Evolutionary conservation across 1,284 basidiomycete species (phyloP).

Genomic region (Boletus subluridellus): DNA sequence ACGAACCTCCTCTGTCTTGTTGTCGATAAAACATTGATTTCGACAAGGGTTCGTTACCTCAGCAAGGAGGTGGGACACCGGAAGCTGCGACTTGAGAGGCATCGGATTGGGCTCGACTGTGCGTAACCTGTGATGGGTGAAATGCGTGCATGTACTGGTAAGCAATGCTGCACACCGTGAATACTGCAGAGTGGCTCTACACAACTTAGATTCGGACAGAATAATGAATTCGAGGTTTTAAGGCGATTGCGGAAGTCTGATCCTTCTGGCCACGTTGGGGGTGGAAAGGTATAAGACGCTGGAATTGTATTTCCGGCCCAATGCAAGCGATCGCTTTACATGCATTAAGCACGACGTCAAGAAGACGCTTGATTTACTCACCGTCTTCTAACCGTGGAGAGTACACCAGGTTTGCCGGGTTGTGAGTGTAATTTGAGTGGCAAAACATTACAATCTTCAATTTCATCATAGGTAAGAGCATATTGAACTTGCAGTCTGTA

Average conservation of each 20-base stretch:
- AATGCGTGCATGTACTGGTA: slow-evolving; percentile 15
- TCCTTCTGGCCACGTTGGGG: slow-evolving; percentile 17
- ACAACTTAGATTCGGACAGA: slow-evolving; percentile 56
- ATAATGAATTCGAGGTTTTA: slow-evolving; percentile 38
- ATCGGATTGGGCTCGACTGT: slow-evolving; percentile 36
- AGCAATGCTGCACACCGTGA: slow-evolving; percentile 41
- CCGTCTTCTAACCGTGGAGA: slow-evolving; percentile 37
- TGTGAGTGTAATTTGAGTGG: slow-evolving; percentile 36
- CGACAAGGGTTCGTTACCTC: slow-evolving; percentile 35
- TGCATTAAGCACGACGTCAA: not conserved
- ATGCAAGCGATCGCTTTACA: slow-evolving; percentile 25
- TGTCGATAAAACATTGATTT: slow-evolving; percentile 39
- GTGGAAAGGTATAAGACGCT: slow-evolving; percentile 15
- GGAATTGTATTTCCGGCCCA: slow-evolving; percentile 31
- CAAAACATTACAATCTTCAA: slow-evolving; percentile 43
- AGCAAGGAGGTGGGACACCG: slow-evolving; percentile 22
- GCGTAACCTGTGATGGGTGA: slow-evolving; percentile 15
- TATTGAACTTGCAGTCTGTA: slow-evolving; percentile 38
- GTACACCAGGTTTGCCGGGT: slow-evolving; percentile 28
- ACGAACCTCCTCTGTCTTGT: slow-evolving; percentile 21
- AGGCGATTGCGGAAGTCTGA: slow-evolving; percentile 32
- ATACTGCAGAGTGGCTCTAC: slow-evolving; percentile 47
- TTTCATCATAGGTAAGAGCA: slow-evolving; percentile 37
- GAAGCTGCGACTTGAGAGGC: slow-evolving; percentile 28
- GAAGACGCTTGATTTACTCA: slow-evolving; percentile 19